phyloP scores from a whole-genome alignment of 192 early-diverging fungal species.

The Coemansia guatemalensis region DNA sequence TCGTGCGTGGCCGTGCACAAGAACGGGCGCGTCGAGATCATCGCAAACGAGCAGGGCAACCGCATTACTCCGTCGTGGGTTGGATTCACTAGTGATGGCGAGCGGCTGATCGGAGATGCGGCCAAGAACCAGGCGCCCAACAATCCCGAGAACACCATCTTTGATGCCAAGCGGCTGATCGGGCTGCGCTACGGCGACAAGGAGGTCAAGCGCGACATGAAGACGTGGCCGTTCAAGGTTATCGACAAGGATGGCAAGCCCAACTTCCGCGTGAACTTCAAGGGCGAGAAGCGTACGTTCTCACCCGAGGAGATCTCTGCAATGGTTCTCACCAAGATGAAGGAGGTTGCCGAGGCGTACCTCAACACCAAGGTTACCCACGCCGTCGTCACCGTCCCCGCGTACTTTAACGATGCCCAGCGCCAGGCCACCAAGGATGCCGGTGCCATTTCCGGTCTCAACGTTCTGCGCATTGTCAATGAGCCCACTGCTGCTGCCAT shows the following conservation, averaged over 20 bases:
- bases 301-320: constrained; percentile 97
- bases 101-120: constrained; percentile 90
- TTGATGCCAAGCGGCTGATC: constrained; percentile 91
- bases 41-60: constrained; percentile 96
- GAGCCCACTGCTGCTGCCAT: constrained; percentile 93
- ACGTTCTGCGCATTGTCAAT: constrained; percentile 86
- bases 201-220: constrained; percentile 90
- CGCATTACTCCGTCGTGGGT: constrained; percentile 96
- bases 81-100: constrained; percentile 81
- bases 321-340: constrained; percentile 96
- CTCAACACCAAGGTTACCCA: constrained; percentile 83
- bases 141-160: constrained; percentile 92
- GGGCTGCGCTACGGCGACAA: constrained; percentile 87
- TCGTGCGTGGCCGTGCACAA: constrained; percentile 93
- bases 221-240: constrained; percentile 94
- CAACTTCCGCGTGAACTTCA: constrained; percentile 76
- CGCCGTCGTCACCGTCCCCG: constrained; percentile 97
- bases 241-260: constrained; percentile 81
- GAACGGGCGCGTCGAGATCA: constrained; percentile 96
- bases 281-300: constrained; percentile 85
- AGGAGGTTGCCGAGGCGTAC: constrained; percentile 89
- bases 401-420: constrained; percentile 96
- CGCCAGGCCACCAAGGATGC: constrained; percentile 94
- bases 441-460: constrained; percentile 81
- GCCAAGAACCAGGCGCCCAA: constrained; percentile 92